Conservation (phyloP, 768 basidiomycete genomes). For the Lactarius sanguifluus region DNA sequence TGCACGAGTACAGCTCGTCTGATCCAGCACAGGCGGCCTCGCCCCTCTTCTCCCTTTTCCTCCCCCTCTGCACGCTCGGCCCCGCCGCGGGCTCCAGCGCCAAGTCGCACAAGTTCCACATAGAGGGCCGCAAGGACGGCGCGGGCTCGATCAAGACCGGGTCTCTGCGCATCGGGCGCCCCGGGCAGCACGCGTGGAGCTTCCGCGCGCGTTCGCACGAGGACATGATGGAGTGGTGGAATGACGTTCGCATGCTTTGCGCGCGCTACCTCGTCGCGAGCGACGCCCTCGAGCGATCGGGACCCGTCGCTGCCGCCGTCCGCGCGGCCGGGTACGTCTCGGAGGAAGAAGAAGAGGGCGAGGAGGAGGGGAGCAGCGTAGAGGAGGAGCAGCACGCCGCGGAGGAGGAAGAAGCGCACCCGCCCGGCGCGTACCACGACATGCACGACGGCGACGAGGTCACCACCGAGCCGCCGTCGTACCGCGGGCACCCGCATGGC, state of each 20-base stretch:
- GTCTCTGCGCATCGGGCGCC: slow-evolving; percentile 42
- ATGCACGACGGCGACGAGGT: slow-evolving; percentile 42
- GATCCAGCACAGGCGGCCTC: slow-evolving; percentile 60
- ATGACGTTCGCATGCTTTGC: slow-evolving; percentile 91
- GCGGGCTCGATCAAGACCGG: slow-evolving; percentile 63
- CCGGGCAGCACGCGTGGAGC: slow-evolving; percentile 71
- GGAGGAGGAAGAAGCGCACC: slow-evolving; percentile 53
- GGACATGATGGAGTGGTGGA: slow-evolving; percentile 99
- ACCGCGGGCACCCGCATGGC: slow-evolving; percentile 49
- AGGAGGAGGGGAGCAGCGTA: slow-evolving; percentile 60
- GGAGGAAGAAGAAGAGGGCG: slow-evolving; percentile 67
- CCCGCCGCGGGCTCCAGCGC: slow-evolving; percentile 73
- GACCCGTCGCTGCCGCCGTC: slow-evolving; percentile 91
- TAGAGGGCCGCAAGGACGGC: slow-evolving; percentile 88
- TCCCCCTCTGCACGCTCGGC: slow-evolving; percentile 93
- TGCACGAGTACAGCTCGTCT: slow-evolving; percentile 85
- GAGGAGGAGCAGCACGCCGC: slow-evolving; percentile 50
- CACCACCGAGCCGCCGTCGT: slow-evolving; percentile 60
- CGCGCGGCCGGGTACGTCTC: slow-evolving; percentile 84
- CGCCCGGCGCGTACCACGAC: slow-evolving; percentile 40
- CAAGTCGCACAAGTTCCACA: slow-evolving; percentile 92
- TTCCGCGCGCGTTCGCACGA: slow-evolving; percentile 89
- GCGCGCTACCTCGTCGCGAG: slow-evolving; percentile 92
- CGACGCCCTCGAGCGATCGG: slow-evolving; percentile 89
- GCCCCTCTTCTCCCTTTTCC: slow-evolving; percentile 85